Evolutionary conservation across 257 asterid species (phyloP).

Genomic region (Marsdenia floribunda): DNA sequence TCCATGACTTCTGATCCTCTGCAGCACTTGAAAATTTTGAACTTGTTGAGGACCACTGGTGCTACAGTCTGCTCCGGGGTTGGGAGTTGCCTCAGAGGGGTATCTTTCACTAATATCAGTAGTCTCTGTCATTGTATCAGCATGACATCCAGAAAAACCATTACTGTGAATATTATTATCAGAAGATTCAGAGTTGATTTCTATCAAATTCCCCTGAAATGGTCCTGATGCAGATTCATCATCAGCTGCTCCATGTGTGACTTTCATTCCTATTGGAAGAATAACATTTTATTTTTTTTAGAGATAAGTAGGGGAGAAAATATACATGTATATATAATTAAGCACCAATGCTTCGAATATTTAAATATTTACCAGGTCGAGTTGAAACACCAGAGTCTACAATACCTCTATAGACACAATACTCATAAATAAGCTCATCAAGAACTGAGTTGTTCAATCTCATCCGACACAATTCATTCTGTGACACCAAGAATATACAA

Average conservation of each 20-base stretch:
- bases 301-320: not conserved
- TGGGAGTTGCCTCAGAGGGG: conserved; percentile 47
- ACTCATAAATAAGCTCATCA: conserved; percentile 92
- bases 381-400: conserved; percentile 43
- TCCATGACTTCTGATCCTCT: conserved; percentile 47
- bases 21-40: conserved; percentile 41
- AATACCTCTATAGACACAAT: conserved; percentile 88
- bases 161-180: conserved; percentile 34
- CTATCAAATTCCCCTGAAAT: conserved; percentile 37
- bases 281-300: not conserved
- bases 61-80: conserved; percentile 58
- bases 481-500: conserved; percentile 30
- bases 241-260: conserved; percentile 25
- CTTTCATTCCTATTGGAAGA: conserved; percentile 36
- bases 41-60: conserved; percentile 58
- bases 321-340: not conserved
- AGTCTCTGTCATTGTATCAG: conserved; percentile 32
- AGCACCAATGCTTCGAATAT: conserved; percentile 2
- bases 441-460: conserved; percentile 58
- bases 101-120: conserved; percentile 59
- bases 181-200: conserved; percentile 40
- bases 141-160: conserved; percentile 40
- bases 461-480: conserved; percentile 95
- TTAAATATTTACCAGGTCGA: conserved; percentile 37
- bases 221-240: conserved; percentile 39